A percentile compares a stretch with the other conserved stretches of the same genome.
phyloP scores from a whole-genome alignment of 2,329 filamentous ascomycete genomes.

The Calonectria crousiana region DNA sequence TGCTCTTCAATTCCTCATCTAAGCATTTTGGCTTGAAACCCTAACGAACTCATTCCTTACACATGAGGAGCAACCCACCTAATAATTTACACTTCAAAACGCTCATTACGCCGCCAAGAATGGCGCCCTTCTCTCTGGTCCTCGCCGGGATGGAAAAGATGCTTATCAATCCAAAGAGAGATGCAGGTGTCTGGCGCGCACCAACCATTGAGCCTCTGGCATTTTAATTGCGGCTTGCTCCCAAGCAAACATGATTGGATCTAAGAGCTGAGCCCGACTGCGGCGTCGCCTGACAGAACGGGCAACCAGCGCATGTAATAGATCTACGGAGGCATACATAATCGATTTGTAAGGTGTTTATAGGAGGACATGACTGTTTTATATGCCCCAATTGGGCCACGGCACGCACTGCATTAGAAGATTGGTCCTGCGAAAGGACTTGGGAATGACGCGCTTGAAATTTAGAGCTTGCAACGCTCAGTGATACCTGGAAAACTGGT shows the following conservation, averaged over 20 bases:
- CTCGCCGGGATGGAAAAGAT: conserved; percentile 23
- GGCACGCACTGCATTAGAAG: conserved; percentile 20
- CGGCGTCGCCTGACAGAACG: conserved; percentile 24
- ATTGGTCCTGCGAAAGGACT: conserved; percentile 9
- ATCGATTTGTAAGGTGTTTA: conserved; percentile 32
- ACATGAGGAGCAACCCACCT: conserved; percentile 45
- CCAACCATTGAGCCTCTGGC: conserved; percentile 35
- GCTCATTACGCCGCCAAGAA: conserved; percentile 44
- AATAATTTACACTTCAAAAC: conserved; percentile 48
- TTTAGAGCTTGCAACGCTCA: conserved; percentile 28
- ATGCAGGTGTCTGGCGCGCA: conserved; percentile 36
- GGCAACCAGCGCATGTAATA: conserved; percentile 14
- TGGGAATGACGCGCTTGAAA: conserved; percentile 28
- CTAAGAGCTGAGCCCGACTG: background rate
- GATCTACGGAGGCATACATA: conserved; percentile 24
- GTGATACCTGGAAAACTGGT: conserved; percentile 40
- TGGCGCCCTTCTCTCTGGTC: conserved; percentile 32
- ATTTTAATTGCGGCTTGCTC: conserved; percentile 42
- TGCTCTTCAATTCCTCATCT: conserved; percentile 48
- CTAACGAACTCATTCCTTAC: conserved; percentile 42
- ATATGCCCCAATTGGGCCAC: conserved; percentile 37
- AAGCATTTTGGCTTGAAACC: conserved; percentile 37
- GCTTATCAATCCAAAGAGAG: conserved; percentile 14
- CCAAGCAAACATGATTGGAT: background rate
- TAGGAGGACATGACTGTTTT: conserved; percentile 36